These are phyloP conservation scores for Gnetum montanum DNA, from an alignment of 75 land plant genomes.

Conservation along the genomic window DNA sequence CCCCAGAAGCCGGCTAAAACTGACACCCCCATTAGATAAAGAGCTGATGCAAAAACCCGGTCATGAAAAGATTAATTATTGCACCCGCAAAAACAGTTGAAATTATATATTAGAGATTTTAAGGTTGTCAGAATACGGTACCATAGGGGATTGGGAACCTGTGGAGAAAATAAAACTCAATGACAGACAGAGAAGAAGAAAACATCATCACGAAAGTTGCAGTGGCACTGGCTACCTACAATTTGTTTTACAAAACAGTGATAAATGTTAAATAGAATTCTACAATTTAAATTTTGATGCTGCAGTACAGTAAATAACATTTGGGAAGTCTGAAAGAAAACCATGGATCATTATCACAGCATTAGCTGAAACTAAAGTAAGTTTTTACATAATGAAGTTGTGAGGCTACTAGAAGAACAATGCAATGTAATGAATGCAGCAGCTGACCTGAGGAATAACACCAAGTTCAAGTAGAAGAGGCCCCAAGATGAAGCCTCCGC, in stretches of 20 bases:
- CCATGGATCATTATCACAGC: no score
- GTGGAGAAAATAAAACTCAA: conserved; percentile 75
- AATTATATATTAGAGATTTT: neutral
- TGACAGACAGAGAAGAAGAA: conserved; percentile 79
- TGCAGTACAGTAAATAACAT: no score
- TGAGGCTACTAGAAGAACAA: no score
- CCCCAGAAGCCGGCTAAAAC: conserved; percentile 75
- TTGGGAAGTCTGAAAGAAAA: no score
- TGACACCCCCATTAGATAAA: conserved; percentile 55
- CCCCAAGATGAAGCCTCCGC: conserved; percentile 84
- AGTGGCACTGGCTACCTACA: conserved; percentile 74
- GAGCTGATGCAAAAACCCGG: conserved; percentile 37
- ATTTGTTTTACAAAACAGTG: neutral
- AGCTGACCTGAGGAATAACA: conserved; percentile 65
- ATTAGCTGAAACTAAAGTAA: no score
- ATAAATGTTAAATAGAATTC: neutral
- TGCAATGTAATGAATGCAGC: neutral
- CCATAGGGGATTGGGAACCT: conserved; percentile 84
- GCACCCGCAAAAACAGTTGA: neutral
- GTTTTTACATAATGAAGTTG: no score
- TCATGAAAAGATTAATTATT: neutral
- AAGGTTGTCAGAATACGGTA: conserved; percentile 6
- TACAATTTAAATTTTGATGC: no score
- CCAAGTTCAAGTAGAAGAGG: conserved; percentile 86
- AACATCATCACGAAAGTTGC: conserved; percentile 90